These are phyloP conservation scores for Aspergillus leporis DNA, from an alignment of 495 filamentous ascomycete genomes.

Conservation along the genomic window DNA sequence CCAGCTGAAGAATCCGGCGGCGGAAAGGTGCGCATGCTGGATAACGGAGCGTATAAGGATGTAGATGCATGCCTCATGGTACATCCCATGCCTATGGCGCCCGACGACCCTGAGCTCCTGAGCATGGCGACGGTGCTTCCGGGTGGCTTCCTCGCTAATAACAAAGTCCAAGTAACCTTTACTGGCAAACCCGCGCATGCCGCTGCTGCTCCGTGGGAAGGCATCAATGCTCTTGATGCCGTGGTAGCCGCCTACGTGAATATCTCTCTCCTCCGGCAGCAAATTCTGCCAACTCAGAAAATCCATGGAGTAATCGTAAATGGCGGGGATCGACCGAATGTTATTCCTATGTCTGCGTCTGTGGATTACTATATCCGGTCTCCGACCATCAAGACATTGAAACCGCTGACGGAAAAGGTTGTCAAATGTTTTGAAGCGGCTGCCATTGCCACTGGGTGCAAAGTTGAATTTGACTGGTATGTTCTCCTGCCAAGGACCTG, in stretches of 20 bases:
- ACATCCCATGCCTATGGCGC: conserved; percentile 46
- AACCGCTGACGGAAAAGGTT: conserved; percentile 49
- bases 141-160: conserved; percentile 53
- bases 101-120: conserved; percentile 22
- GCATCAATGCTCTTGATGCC: conserved; percentile 66
- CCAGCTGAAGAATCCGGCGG: conserved; percentile 44
- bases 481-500: background rate
- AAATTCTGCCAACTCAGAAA: conserved; percentile 48
- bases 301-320: conserved; percentile 48
- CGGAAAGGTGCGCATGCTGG: conserved; percentile 51
- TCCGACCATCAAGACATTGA: conserved; percentile 40
- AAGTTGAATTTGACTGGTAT: conserved; percentile 44
- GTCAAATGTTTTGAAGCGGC: conserved; percentile 58
- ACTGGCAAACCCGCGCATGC: conserved; percentile 55
- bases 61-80: conserved; percentile 55
- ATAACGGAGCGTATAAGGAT: conserved; percentile 48
- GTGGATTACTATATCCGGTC: conserved; percentile 60
- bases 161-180: conserved; percentile 47
- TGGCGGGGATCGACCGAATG: conserved; percentile 48
- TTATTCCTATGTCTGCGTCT: conserved; percentile 54
- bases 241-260: conserved; percentile 61
- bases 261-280: conserved; percentile 60
- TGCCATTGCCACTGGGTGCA: conserved; percentile 56
- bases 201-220: conserved; percentile 61
- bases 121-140: conserved; percentile 31